Evolutionary conservation across 768 basidiomycete genomes (phyloP), one percentile per base, ranked within the genome.

Genomic region (Sarcodon aspratus): DNA sequence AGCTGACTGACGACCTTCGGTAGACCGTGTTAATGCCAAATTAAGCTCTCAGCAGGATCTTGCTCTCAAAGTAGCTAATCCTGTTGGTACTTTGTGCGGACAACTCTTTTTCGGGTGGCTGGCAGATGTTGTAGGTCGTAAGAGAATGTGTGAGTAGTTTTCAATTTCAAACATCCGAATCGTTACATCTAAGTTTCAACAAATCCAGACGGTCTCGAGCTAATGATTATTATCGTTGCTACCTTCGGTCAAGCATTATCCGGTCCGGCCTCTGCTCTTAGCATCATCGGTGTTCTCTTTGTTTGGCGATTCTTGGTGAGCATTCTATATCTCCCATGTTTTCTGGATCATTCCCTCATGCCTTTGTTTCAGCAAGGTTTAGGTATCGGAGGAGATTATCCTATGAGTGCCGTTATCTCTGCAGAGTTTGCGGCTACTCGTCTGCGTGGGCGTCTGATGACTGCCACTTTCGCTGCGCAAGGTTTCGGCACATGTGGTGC

Each of bases 371-470:
- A 77, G 80, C 79, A 79, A 76, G 87, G 87, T 0, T 62, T 91
- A 2, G 90, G 91, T 6, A 86, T 93, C 13, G 91, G 90, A 5
- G 91, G 91, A 13, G 91, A 94, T 57, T 93, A 94, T 60, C 91
- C 91, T 6, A 62, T 93, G 0, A 79, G 76, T 46, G 85, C 91
- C 13, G 82, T 90, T 57, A 93, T 94, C 57, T 81, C 90, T 3
- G 90, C 86, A 33, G 91, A 95, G 60, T 95, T 93, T 55, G 83
- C 91, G 1, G 73, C 86, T 0, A 84, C 81, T 13, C 75, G 75
- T 38, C 78, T 72, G 44, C 79, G 91, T 55, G 91, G 91, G 43
- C 74, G 90, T 18, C 79, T 95, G 64, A 92, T 95, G 88, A 82
- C 84, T 1, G 86, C 84, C 7, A 88, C 92, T 0, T 94, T 93